Evolutionary conservation across 768 basidiomycete genomes (phyloP).

Genomic region (Trametes cingulata): DNA sequence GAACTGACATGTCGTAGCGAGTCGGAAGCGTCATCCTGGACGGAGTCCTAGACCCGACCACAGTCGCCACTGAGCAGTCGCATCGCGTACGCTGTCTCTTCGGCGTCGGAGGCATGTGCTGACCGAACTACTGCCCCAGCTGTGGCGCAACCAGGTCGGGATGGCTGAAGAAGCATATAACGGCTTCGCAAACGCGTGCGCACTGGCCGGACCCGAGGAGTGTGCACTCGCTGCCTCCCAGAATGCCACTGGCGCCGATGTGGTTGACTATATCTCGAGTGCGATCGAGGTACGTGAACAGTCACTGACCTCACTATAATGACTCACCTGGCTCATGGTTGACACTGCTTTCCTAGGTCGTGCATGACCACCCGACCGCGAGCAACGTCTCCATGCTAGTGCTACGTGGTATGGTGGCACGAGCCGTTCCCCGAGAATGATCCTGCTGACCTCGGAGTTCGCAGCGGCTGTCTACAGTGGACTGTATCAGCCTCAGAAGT

Average conservation of each 20-base stretch:
- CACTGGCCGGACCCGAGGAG: neutral
- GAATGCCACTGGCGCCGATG: conserved; percentile 6
- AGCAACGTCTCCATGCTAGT: conserved; percentile 1
- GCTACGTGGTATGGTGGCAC: neutral
- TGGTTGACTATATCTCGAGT: conserved; percentile 1
- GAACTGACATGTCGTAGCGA: neutral
- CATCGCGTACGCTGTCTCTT: neutral
- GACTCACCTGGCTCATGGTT: too few species aligned
- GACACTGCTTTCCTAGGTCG: neutral
- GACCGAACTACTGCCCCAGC: neutral
- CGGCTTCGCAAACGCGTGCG: conserved; percentile 13
- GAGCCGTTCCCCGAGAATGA: too few species aligned
- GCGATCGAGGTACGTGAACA: neutral
- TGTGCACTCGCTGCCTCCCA: conserved; percentile 2
- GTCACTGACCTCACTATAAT: too few species aligned
- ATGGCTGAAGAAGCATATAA: conserved; percentile 8
- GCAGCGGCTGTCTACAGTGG: neutral
- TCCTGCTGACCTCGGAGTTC: neutral
- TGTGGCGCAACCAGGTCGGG: conserved; percentile 6
- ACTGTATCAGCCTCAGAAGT: conserved; percentile 5
- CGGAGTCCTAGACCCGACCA: conserved; percentile 12
- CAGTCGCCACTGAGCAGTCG: conserved; percentile 6
- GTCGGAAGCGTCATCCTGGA: conserved; percentile 17
- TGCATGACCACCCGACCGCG: conserved; percentile 1
- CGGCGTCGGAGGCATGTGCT: neutral